Evolutionary conservation across 306 rosid species (phyloP).

Genomic region (Dryas alaskensis): DNA sequence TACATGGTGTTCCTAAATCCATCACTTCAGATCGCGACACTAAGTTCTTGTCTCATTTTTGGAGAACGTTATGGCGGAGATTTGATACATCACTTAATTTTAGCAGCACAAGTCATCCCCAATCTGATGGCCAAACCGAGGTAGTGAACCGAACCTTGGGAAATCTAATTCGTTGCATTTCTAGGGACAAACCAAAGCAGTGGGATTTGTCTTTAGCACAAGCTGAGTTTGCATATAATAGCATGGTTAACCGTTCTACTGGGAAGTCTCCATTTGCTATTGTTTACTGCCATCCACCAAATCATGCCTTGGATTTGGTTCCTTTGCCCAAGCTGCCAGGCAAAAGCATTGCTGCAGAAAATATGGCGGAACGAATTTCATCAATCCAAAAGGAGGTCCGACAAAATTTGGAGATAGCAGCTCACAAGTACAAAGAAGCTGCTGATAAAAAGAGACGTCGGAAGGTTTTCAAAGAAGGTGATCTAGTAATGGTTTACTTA

Average conservation of each 20-base stretch:
- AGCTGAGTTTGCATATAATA: conserved; percentile 6
- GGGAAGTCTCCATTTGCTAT: background rate
- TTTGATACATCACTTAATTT: background rate
- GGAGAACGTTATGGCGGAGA: background rate
- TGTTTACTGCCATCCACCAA: background rate
- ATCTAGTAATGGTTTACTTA: background rate
- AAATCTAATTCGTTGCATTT: too few relatives aligned
- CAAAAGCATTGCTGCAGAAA: background rate
- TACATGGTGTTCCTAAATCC: background rate
- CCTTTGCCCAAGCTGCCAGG: background rate
- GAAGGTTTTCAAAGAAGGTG: background rate
- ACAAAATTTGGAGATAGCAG: too few relatives aligned
- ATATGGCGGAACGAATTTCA: conserved; percentile 3
- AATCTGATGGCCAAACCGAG: background rate
- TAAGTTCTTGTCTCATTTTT: conserved; percentile 4
- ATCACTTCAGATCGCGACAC: background rate
- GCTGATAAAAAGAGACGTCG: background rate
- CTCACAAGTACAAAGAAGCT: too few relatives aligned
- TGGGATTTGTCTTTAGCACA: background rate
- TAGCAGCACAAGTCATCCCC: background rate
- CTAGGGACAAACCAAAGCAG: too few relatives aligned
- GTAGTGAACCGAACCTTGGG: background rate
- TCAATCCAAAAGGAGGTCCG: background rate
- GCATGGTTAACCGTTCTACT: background rate
- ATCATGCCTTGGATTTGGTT: too few relatives aligned